These are phyloP conservation scores for Neopestalotiopsis clavispora DNA, from an alignment of 2,329 filamentous ascomycete species.

Conservation along the genomic window DNA sequence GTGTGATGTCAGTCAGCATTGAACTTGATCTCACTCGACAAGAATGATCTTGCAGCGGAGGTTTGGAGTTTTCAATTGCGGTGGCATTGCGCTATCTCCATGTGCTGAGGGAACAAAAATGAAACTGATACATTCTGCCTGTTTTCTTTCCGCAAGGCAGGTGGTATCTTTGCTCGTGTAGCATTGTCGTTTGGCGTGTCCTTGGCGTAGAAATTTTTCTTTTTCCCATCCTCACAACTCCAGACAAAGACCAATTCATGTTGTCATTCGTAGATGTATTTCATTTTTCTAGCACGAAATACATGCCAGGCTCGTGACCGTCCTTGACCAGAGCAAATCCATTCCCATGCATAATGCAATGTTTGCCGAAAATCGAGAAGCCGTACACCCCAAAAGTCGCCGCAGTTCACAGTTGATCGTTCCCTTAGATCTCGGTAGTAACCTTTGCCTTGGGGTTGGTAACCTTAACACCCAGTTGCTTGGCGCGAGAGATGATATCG, in stretches of 20 bases:
- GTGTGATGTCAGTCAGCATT: background rate
- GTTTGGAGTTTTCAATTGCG: background rate
- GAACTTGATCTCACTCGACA: background rate
- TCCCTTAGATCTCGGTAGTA: slow-evolving; percentile 83
- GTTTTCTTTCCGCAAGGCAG: background rate
- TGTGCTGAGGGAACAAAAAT: background rate
- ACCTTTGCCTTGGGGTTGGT: slow-evolving; percentile 99
- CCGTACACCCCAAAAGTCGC: slow-evolving; percentile 35
- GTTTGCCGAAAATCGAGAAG: slow-evolving; percentile 40
- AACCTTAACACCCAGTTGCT: slow-evolving; percentile 99
- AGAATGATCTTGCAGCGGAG: background rate
- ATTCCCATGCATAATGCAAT: slow-evolving; percentile 39
- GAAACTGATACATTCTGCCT: background rate
- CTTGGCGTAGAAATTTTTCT: background rate
- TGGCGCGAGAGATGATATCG: slow-evolving; percentile 95
- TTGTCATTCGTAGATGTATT: slow-evolving; percentile 39
- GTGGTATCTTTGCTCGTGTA: background rate
- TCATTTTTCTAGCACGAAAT: slow-evolving; percentile 39
- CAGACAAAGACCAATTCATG: slow-evolving; percentile 23
- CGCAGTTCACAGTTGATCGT: slow-evolving; percentile 24
- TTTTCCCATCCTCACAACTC: background rate
- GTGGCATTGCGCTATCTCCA: slow-evolving; percentile 1
- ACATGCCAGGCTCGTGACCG: slow-evolving; percentile 38
- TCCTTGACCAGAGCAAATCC: slow-evolving; percentile 41
- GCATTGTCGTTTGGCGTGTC: background rate